Percentiles rank a stretch among this genome's conserved stretches.
Evolutionary conservation across 164 flowering plant species (phyloP).

Genomic region (Malania oleifera): DNA sequence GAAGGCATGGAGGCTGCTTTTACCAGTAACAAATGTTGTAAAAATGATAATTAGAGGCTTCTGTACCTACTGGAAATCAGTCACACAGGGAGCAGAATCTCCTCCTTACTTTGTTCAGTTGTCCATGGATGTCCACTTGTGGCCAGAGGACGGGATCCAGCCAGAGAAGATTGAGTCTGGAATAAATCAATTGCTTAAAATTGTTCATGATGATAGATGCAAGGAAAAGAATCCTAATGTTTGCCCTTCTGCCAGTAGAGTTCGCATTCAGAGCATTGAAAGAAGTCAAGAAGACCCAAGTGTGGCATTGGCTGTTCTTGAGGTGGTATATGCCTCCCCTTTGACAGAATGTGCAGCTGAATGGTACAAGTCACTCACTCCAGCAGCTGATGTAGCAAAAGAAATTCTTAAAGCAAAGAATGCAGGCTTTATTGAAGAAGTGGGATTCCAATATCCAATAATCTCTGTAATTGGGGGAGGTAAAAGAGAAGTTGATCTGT

Average conservation of each 20-base stretch:
- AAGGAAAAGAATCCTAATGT: constrained; percentile 35
- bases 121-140: constrained; percentile 74
- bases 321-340: constrained; percentile 82
- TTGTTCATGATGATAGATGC: constrained; percentile 69
- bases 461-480: constrained; percentile 94
- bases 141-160: constrained; percentile 97
- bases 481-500: constrained; percentile 85
- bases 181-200: constrained; percentile 64
- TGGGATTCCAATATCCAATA: constrained; percentile 77
- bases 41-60: constrained; percentile 37
- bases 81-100: constrained; percentile 90
- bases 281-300: constrained; percentile 68
- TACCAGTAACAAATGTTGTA: constrained; percentile 24
- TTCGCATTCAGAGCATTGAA: constrained; percentile 94
- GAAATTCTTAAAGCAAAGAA: constrained; percentile 61
- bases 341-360: constrained; percentile 45
- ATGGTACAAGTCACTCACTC: constrained; percentile 73
- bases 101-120: constrained; percentile 96
- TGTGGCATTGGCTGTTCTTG: constrained; percentile 79
- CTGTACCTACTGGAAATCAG: constrained; percentile 72
- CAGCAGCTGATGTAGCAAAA: constrained; percentile 84
- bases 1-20: constrained; percentile 27
- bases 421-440: constrained; percentile 48
- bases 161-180: constrained; percentile 95
- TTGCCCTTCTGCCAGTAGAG: constrained; percentile 62